These are phyloP conservation scores for Aspergillus fijiensis DNA, from an alignment of 2,329 filamentous ascomycete species.

Conservation along the genomic window DNA sequence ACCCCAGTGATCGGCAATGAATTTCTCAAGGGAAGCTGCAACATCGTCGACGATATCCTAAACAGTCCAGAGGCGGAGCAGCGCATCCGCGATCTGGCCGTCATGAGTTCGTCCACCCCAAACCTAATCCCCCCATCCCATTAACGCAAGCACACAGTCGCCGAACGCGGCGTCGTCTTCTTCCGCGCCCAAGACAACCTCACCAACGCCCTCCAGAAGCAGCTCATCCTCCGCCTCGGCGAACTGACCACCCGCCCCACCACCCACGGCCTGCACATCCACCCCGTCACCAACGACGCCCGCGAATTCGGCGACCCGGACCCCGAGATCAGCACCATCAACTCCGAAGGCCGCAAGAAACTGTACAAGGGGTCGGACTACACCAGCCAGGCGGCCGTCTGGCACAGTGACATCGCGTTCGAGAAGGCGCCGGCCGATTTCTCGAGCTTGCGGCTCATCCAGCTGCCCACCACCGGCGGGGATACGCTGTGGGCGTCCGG, in stretches of 20 bases:
- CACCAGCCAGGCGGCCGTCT: conserved; percentile 40
- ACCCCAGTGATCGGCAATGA: conserved; percentile 46
- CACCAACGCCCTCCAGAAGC: conserved; percentile 64
- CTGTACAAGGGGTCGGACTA: conserved; percentile 27
- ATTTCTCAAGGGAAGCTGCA: conserved; percentile 34
- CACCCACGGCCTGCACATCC: conserved; percentile 59
- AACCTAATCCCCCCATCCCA: background rate
- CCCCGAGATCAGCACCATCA: conserved; percentile 64
- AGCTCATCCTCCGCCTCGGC: conserved; percentile 61
- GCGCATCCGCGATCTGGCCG: conserved; percentile 64
- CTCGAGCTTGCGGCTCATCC: conserved; percentile 57
- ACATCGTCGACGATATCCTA: conserved; percentile 54
- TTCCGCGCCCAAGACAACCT: conserved; percentile 64
- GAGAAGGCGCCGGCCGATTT: conserved; percentile 66
- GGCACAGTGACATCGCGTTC: conserved; percentile 64
- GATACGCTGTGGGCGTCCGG: conserved; percentile 16
- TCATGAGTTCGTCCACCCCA: conserved; percentile 55
- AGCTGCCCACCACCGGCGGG: conserved; percentile 57
- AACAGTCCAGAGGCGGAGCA: conserved; percentile 62
- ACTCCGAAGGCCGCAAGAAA: conserved; percentile 56
- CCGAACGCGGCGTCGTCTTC: conserved; percentile 68
- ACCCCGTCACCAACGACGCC: conserved; percentile 58
- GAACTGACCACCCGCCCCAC: conserved; percentile 59
- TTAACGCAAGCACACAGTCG: conserved; percentile 49
- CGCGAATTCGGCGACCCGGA: conserved; percentile 57